phyloP scores from a whole-genome alignment of 108 stramenopile genomes.

The Pseudonitzschia pungens region DNA sequence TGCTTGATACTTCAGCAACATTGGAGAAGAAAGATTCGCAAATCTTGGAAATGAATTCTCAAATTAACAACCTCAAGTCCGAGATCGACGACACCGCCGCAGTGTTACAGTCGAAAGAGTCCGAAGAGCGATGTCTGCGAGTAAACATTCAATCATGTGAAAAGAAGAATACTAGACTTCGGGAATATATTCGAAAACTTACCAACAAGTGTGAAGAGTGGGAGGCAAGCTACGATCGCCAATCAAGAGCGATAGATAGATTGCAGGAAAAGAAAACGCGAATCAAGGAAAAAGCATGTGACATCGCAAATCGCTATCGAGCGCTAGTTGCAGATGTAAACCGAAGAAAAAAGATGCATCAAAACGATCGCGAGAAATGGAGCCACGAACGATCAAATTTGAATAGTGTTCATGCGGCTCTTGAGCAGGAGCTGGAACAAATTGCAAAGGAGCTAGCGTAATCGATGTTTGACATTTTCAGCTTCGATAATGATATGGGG shows the following conservation, averaged over 20 bases:
- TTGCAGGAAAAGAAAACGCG: conserved; percentile 28
- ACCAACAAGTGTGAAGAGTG: conserved; percentile 52
- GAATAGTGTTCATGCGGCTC: conserved; percentile 29
- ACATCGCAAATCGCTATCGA: conserved; percentile 27
- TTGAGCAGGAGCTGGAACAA: conserved; percentile 39
- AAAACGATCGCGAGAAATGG: conserved; percentile 27
- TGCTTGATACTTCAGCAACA: neutral
- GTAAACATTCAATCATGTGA: conserved; percentile 30
- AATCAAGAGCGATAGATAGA: conserved; percentile 32
- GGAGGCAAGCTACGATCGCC: conserved; percentile 44
- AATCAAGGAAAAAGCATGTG: conserved; percentile 29
- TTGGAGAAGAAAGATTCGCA: conserved; percentile 16
- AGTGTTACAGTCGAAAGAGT: conserved; percentile 5
- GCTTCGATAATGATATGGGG: no score
- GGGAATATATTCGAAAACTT: conserved; percentile 52
- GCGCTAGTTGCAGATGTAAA: conserved; percentile 26
- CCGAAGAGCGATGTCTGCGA: conserved; percentile 4
- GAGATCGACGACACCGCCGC: neutral
- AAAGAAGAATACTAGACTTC: conserved; percentile 32
- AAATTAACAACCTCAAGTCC: conserved; percentile 3
- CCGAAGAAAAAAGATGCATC: conserved; percentile 27
- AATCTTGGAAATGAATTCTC: conserved; percentile 9
- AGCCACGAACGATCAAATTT: conserved; percentile 26
- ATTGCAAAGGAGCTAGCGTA: conserved; percentile 32
- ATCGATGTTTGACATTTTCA: neutral